phyloP scores from a whole-genome alignment of 2,329 filamentous ascomycete species.

The Colletotrichum sublineola region DNA sequence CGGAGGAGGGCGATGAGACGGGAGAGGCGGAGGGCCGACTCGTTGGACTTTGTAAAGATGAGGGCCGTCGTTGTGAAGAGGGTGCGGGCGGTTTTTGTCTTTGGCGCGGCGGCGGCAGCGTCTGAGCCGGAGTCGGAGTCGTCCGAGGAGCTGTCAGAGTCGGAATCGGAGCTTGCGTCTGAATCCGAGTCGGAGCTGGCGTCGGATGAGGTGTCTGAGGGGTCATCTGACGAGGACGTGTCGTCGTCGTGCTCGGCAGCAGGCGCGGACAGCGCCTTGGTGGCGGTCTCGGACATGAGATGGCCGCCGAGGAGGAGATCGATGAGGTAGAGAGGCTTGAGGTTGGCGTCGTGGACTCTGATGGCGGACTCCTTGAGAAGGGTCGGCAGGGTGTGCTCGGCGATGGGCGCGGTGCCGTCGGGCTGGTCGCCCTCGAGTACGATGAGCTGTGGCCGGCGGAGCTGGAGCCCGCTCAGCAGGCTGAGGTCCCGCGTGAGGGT shows the following conservation, averaged over 20 bases:
- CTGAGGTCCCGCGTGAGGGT: constrained; percentile 92
- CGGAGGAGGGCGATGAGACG: constrained; percentile 80
- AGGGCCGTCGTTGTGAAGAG: constrained; percentile 67
- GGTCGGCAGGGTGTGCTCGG: constrained; percentile 70
- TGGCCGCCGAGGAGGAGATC: constrained; percentile 75
- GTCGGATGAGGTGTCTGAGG: constrained; percentile 53
- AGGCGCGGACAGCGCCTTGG: constrained; percentile 33
- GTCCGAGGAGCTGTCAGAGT: constrained; percentile 43
- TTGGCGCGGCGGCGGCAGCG: constrained; percentile 23
- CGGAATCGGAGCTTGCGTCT: constrained; percentile 36
- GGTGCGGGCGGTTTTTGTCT: constrained; percentile 21
- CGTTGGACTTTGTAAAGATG: constrained; percentile 92
- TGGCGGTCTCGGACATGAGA: constrained; percentile 50
- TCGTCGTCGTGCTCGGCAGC: constrained; percentile 46
- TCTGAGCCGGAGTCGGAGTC: constrained; percentile 34
- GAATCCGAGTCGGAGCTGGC: constrained; percentile 49
- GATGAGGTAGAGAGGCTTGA: constrained; percentile 89
- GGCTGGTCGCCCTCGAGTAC: constrained; percentile 72
- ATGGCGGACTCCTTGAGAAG: constrained; percentile 75
- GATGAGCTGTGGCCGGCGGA: constrained; percentile 81
- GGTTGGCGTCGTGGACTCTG: constrained; percentile 75
- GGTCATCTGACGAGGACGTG: constrained; percentile 46
- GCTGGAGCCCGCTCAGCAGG: constrained; percentile 79
- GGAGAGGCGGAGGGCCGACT: constrained; percentile 87
- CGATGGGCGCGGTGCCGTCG: constrained; percentile 55